Conservation (phyloP, 2,329 filamentous ascomycete genomes). For the Aspergillus udagawae region DNA sequence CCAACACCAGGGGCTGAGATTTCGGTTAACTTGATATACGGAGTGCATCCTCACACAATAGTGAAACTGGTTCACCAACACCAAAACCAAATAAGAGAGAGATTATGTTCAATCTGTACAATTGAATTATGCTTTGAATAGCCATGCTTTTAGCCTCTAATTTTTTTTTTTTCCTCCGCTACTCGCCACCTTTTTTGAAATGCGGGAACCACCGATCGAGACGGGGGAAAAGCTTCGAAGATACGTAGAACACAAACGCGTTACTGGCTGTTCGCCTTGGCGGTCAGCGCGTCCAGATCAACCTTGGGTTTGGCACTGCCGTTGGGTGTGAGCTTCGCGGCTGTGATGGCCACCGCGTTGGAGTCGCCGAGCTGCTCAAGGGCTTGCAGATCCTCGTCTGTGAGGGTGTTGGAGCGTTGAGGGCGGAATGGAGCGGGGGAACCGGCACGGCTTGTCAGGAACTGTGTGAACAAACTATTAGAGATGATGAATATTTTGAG, state of each 20-base stretch:
- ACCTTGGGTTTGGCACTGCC: slow-evolving; percentile 28
- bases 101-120: slow-evolving; percentile 5
- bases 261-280: slow-evolving; percentile 32
- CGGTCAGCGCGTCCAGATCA: slow-evolving; percentile 36
- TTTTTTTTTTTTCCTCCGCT: neutral
- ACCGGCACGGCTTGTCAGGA: slow-evolving; percentile 65
- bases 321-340: slow-evolving; percentile 18
- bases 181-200: neutral
- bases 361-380: slow-evolving; percentile 37
- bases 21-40: neutral
- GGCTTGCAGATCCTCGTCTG: slow-evolving; percentile 42
- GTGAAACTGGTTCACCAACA: neutral
- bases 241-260: neutral
- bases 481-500: neutral
- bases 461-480: slow-evolving; percentile 47
- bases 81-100: neutral
- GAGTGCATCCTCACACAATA: slow-evolving; percentile 29
- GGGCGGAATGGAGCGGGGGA: slow-evolving; percentile 64
- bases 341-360: slow-evolving; percentile 13
- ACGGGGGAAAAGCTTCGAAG: neutral
- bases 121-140: neutral
- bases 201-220: neutral
- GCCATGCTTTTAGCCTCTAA: neutral
- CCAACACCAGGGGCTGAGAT: too few species aligned
- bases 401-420: slow-evolving; percentile 51